These are phyloP conservation scores for Candida anutae DNA, from an alignment of 1,139 yeast genomes.

Conservation along the genomic window DNA sequence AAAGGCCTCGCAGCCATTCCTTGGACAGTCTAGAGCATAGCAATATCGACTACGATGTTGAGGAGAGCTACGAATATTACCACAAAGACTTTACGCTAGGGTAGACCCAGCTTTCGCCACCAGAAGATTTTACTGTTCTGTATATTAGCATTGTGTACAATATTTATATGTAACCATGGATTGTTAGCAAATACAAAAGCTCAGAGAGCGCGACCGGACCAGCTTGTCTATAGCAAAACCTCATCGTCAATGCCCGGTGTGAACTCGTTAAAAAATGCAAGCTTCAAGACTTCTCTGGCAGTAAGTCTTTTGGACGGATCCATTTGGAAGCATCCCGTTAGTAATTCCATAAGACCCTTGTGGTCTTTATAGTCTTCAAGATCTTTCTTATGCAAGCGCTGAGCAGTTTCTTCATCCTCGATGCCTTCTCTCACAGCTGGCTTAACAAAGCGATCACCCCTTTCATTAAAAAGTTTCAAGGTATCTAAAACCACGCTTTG, in stretches of 20 bases:
- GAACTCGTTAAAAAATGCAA: conserved; percentile 47
- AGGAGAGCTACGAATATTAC: too few relatives aligned
- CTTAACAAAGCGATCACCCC: conserved; percentile 19
- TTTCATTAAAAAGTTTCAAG: conserved; percentile 20
- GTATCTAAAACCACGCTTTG: conserved; percentile 37
- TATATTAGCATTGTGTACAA: too few relatives aligned
- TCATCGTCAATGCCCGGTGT: conserved; percentile 27
- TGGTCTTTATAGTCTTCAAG: conserved; percentile 31
- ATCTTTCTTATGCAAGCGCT: conserved; percentile 11
- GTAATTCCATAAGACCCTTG: conserved; percentile 43
- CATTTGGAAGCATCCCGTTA: conserved; percentile 47
- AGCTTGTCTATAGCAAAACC: conserved; percentile 21
- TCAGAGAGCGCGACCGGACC: too few relatives aligned
- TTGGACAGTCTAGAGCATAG: conserved; percentile 16
- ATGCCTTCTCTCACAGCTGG: conserved; percentile 9
- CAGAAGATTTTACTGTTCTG: too few relatives aligned
- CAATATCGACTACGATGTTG: conserved; percentile 8
- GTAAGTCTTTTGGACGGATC: conserved; percentile 48
- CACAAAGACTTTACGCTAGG: too few relatives aligned
- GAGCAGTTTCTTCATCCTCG: conserved; percentile 4
- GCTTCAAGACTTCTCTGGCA: conserved; percentile 48
- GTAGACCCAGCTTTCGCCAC: too few relatives aligned
- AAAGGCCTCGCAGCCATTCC: conserved; percentile 15
- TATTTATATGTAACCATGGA: too few relatives aligned
- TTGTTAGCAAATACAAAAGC: too few relatives aligned